A percentile compares a stretch with the other conserved stretches of the same genome.
These are phyloP conservation scores for Gossypium bickii DNA, from an alignment of 345 rosid genomes.

Conservation along the genomic window DNA sequence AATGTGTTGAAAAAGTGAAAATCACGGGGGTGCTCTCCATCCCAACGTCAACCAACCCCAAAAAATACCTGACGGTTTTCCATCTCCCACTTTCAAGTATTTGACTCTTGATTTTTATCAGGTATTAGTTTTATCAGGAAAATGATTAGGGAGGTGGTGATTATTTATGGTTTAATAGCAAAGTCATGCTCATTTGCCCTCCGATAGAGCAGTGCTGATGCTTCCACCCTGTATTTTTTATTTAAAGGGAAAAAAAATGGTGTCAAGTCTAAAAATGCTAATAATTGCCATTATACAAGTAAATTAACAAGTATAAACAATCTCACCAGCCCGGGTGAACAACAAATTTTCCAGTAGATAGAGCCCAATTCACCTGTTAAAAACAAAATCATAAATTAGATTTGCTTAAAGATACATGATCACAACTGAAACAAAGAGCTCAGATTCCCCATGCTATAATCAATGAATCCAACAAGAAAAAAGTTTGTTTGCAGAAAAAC, in stretches of 20 bases:
- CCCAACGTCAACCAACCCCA: constrained; percentile 16
- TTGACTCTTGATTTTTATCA: constrained; percentile 18
- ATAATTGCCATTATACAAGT: not conserved
- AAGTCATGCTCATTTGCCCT: constrained; percentile 87
- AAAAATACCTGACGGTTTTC: constrained; percentile 14
- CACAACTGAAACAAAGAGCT: not conserved
- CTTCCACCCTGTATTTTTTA: constrained; percentile 83
- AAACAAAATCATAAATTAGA: constrained; percentile 20
- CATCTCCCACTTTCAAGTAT: constrained; percentile 18
- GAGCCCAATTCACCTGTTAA: constrained; percentile 94
- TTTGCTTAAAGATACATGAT: not conserved
- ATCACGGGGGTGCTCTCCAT: not conserved
- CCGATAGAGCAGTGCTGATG: constrained; percentile 92
- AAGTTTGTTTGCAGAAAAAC: not conserved
- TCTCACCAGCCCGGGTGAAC: constrained; percentile 97
- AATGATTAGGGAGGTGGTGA: constrained; percentile 15
- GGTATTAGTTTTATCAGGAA: constrained; percentile 30
- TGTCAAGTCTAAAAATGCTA: constrained; percentile 14
- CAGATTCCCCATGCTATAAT: not conserved
- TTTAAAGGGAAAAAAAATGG: not conserved
- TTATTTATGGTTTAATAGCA: constrained; percentile 66
- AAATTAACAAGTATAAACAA: constrained; percentile 4
- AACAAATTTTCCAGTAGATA: constrained; percentile 65
- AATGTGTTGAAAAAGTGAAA: not conserved
- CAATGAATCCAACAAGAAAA: not conserved